These are phyloP conservation scores for Helichrysum umbraculigerum DNA, from an alignment of 129 eudicot species.

Conservation along the genomic window DNA sequence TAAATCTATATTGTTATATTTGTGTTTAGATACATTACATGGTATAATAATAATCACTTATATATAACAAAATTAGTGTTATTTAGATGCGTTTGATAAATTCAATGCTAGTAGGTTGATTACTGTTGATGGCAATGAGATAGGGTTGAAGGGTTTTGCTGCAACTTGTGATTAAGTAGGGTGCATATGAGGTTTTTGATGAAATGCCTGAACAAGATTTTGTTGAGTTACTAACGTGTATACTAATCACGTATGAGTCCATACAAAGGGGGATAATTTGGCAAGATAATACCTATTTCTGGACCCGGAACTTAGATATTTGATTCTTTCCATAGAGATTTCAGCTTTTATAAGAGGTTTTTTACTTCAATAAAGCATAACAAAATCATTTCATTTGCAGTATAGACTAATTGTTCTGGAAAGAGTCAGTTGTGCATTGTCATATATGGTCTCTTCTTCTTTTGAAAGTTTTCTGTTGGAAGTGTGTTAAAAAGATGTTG, in stretches of 20 bases:
- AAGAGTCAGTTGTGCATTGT: too few relatives aligned
- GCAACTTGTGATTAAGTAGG: neutral
- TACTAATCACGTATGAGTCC: neutral
- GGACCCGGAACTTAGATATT: too few relatives aligned
- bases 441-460: too few relatives aligned
- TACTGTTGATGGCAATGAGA: neutral
- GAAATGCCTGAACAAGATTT: conserved; percentile 25
- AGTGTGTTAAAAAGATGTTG: too few relatives aligned
- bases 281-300: too few relatives aligned
- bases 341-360: too few relatives aligned
- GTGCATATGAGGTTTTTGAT: conserved; percentile 31
- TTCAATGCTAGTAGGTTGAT: neutral
- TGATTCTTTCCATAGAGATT: too few relatives aligned
- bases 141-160: neutral
- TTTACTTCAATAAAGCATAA: too few relatives aligned
- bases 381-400: too few relatives aligned
- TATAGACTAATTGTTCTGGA: too few relatives aligned
- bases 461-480: too few relatives aligned
- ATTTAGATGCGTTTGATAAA: neutral
- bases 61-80: neutral
- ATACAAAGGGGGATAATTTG: neutral
- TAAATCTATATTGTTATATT: neutral
- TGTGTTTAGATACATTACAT: neutral
- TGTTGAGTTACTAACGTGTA: neutral
- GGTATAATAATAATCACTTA: neutral